Conservation (phyloP, 345 rosid species). For the Carallia brachiata region DNA sequence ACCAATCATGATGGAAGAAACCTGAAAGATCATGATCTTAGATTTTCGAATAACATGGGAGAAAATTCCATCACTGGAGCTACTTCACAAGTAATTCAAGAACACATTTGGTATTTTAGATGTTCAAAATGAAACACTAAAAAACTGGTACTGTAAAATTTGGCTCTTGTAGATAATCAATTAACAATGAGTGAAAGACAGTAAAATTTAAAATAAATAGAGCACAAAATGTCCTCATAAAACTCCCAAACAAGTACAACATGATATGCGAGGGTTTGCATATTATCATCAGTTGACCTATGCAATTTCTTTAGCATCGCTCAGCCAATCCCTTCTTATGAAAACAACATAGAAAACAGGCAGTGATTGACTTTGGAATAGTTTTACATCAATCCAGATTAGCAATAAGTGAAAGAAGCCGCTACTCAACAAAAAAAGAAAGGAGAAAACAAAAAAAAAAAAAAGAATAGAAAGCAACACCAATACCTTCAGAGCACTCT, state of each 20-base stretch:
- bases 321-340: too few species aligned
- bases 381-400: neutral
- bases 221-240: neutral
- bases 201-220: neutral
- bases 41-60: neutral
- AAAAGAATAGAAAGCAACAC: neutral
- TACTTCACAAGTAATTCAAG: neutral
- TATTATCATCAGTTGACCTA: too few species aligned
- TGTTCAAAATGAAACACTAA: neutral
- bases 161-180: neutral
- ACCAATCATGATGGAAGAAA: conserved; percentile 51
- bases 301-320: too few species aligned
- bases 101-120: neutral
- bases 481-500: conserved; percentile 59
- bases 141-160: neutral
- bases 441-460: neutral
- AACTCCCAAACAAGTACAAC: too few species aligned
- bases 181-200: neutral
- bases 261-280: too few species aligned
- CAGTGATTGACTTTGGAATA: neutral
- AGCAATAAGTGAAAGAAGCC: neutral
- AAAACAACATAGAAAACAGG: too few species aligned
- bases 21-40: conserved; percentile 30
- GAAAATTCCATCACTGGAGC: neutral
- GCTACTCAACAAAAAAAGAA: neutral